Conservation (phyloP, 257 asterid species). For the Solanum dulcamara region DNA sequence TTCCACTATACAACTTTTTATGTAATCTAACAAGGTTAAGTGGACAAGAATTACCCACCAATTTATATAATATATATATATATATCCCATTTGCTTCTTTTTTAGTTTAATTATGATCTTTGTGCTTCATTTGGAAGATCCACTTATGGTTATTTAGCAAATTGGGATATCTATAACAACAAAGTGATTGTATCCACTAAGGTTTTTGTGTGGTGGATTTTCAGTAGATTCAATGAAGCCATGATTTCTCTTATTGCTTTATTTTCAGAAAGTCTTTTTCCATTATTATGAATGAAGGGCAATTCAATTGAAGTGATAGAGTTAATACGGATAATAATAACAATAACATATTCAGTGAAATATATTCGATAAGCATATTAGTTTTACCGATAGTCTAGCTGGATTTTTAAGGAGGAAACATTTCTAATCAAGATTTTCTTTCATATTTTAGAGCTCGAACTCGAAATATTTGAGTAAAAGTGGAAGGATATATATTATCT, state of each 20-base stretch:
- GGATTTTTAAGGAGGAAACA: neutral
- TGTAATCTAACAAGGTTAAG: neutral
- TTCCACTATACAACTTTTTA: neutral
- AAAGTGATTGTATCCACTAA: neutral
- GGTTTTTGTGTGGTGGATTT: neutral
- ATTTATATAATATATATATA: neutral
- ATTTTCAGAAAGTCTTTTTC: neutral
- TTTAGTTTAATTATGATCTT: neutral
- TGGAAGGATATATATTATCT: neutral
- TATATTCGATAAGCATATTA: neutral
- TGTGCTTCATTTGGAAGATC: neutral
- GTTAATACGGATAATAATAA: too few relatives aligned
- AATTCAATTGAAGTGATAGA: too few relatives aligned
- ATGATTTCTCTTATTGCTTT: neutral
- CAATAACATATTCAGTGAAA: too few relatives aligned
- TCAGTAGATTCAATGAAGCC: neutral
- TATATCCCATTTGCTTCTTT: neutral
- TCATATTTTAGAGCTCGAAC: neutral
- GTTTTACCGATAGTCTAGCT: neutral
- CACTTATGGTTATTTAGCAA: neutral
- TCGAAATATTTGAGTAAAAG: neutral
- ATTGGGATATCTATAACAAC: neutral
- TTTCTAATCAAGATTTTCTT: neutral
- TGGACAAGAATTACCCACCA: neutral
- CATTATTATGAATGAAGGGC: neutral